phyloP scores from a whole-genome alignment of 1,284 basidiomycete genomes.

The Heliocybe sulcata region DNA sequence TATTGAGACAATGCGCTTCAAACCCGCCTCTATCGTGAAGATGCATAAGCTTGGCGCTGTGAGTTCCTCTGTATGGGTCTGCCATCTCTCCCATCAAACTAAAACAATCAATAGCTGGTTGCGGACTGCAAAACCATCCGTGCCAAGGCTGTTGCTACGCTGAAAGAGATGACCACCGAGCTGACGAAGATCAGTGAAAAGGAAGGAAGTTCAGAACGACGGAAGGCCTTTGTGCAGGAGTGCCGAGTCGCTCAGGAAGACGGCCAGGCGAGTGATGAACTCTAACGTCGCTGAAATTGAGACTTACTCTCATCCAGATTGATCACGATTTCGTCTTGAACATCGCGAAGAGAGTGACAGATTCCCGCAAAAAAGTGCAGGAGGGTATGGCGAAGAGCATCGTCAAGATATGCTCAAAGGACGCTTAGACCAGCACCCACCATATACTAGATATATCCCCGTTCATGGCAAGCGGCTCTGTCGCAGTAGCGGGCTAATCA shows the following conservation, averaged over 20 bases:
- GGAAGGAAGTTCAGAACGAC: constrained; percentile 42
- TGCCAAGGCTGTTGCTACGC: constrained; percentile 35
- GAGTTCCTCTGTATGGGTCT: constrained; percentile 16
- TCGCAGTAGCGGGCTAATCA: too few species aligned
- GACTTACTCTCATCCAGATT: constrained; percentile 32
- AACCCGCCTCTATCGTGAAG: constrained; percentile 58
- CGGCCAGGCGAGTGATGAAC: constrained; percentile 30
- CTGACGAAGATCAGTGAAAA: constrained; percentile 43
- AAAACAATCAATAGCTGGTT: constrained; percentile 44
- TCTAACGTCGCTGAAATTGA: not conserved
- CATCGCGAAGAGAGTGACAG: constrained; percentile 56
- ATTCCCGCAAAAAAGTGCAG: constrained; percentile 61
- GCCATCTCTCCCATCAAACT: constrained; percentile 3
- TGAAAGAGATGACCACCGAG: constrained; percentile 49
- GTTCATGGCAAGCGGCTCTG: not conserved
- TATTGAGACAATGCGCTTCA: constrained; percentile 65
- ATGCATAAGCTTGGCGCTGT: constrained; percentile 65
- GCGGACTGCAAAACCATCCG: constrained; percentile 59
- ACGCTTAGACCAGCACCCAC: constrained; percentile 19
- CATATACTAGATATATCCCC: not conserved
- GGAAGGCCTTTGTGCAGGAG: constrained; percentile 42
- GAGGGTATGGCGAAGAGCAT: constrained; percentile 69
- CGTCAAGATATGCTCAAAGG: constrained; percentile 39
- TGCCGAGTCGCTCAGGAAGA: constrained; percentile 34
- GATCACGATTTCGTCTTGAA: constrained; percentile 57